Evolutionary conservation across 192 early-diverging fungal genomes (phyloP), one percentile per base, ranked within the genome.

Genomic region (Coemansia sp.): DNA sequence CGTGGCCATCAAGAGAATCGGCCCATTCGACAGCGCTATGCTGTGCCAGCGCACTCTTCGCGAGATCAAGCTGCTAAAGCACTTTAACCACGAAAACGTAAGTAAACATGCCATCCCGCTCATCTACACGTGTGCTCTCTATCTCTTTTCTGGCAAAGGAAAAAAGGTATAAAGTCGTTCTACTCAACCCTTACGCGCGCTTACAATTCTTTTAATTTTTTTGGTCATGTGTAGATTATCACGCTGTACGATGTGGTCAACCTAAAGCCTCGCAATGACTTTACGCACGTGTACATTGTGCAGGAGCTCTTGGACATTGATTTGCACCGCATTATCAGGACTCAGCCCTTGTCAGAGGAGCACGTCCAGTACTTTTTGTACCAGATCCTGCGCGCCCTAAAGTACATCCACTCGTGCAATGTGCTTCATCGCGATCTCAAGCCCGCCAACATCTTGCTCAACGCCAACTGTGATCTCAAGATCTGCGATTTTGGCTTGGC

Each of bases 401-500:
- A 96, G 86, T 95, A 92, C 84, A 93, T 96, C 61, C 95, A 96
- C 79, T 92, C 91, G 63, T 94, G 94, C 35, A 91, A 95, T 68
- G 92, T 97, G 60, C 84, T 99, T 63, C 97, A 99, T 68, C 87
- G 97, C 48, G 97, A 99, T 80, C 75, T 99, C 71, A 99, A 99
- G 79, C 97, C 97, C 16, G 91, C 92, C 76, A 98, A 98, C 83
- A 84, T 98, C 64, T 81, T 98, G n/a, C 91, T 98, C 45, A 98
- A 98, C 77, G 93, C 94, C 56, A 95, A 99, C 78, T 99, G 97
- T 77, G 97, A 99, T 73, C 86, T 99, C 41, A 99, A 97, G 92
- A 93, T 99, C 64, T 98, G 97, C 77, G 98, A 99, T 79, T 96
- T 99, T 89, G 98, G 98, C 27, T 83, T 99, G 36, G 98, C 98